Percentiles rank a stretch among this genome's conserved stretches.
Evolutionary conservation across 2,329 filamentous ascomycete genomes (phyloP).

Genomic region (Alternaria solani): DNA sequence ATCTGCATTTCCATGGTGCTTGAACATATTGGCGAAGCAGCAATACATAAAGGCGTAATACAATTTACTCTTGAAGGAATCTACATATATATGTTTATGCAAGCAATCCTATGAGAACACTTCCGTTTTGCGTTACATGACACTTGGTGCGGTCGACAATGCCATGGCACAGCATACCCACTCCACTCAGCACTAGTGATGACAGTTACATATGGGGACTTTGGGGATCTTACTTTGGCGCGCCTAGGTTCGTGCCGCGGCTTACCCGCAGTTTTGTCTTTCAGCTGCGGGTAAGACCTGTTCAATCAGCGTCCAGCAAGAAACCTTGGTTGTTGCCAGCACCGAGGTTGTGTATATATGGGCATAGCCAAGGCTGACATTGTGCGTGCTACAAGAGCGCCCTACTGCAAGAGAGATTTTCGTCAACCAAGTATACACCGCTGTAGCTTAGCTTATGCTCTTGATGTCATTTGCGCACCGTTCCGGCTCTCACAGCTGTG

Average conservation of each 20-base stretch:
- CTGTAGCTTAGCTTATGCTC: background rate
- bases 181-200: constrained; percentile 5
- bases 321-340: background rate
- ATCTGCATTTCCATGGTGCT: background rate
- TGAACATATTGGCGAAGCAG: background rate
- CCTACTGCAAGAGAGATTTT: background rate
- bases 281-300: constrained; percentile 8
- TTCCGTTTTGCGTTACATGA: background rate
- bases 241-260: constrained; percentile 18
- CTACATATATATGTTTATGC: background rate
- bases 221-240: constrained; percentile 1
- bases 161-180: background rate
- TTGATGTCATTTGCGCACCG: background rate
- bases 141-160: background rate
- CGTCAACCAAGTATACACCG: background rate
- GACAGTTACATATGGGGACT: background rate
- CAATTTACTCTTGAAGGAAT: background rate
- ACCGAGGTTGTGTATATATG: background rate
- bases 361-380: background rate
- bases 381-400: background rate
- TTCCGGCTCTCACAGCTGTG: background rate
- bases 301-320: constrained; percentile 10
- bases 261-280: constrained; percentile 17
- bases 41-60: background rate
- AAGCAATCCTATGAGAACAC: background rate